Conservation (phyloP, 176 grass and related monocot species). For the Cocos nucifera region DNA sequence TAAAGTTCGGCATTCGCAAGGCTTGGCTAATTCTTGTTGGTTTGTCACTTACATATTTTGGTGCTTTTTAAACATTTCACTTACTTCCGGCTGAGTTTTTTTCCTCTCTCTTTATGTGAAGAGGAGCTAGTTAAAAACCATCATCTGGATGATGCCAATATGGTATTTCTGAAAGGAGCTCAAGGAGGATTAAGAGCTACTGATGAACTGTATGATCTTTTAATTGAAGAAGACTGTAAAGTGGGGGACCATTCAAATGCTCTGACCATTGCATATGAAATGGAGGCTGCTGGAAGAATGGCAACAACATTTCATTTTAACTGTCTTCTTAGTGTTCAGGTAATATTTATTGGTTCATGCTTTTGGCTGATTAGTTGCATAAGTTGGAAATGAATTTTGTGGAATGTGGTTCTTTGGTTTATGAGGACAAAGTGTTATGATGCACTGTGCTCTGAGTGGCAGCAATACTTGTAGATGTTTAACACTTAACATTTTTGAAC, state of each 20-base stretch:
- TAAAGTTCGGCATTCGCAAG: slow-evolving; percentile 82
- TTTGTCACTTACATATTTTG: slow-evolving; percentile 26
- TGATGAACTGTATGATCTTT: slow-evolving; percentile 67
- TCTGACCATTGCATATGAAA: slow-evolving; percentile 94
- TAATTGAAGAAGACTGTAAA: slow-evolving; percentile 98
- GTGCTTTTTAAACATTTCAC: slow-evolving; percentile 4
- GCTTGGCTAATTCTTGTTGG: slow-evolving; percentile 95
- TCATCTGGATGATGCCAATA: slow-evolving; percentile 81
- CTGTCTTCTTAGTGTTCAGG: slow-evolving; percentile 98
- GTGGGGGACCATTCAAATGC: slow-evolving; percentile 90
- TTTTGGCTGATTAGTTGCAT: too few relatives aligned
- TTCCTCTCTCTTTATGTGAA: slow-evolving; percentile 32
- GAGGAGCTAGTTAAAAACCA: slow-evolving; percentile 74
- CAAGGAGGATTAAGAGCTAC: slow-evolving; percentile 72
- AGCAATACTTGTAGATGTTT: too few relatives aligned
- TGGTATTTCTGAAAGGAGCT: slow-evolving; percentile 89
- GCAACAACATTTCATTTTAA: slow-evolving; percentile 97
- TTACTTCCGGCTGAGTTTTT: slow-evolving; percentile 12
- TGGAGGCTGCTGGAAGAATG: slow-evolving; percentile 97
- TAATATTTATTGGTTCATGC: slow-evolving; percentile 14
- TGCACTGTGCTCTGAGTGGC: too few relatives aligned
- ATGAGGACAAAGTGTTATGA: too few relatives aligned
- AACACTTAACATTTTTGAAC: too few relatives aligned
- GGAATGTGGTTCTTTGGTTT: too few relatives aligned
- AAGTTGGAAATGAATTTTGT: too few relatives aligned